Base-by-base conservation (phyloP, 371 early-diverging fungal genomes). In the Dinochytrium kinnereticum region DNA sequence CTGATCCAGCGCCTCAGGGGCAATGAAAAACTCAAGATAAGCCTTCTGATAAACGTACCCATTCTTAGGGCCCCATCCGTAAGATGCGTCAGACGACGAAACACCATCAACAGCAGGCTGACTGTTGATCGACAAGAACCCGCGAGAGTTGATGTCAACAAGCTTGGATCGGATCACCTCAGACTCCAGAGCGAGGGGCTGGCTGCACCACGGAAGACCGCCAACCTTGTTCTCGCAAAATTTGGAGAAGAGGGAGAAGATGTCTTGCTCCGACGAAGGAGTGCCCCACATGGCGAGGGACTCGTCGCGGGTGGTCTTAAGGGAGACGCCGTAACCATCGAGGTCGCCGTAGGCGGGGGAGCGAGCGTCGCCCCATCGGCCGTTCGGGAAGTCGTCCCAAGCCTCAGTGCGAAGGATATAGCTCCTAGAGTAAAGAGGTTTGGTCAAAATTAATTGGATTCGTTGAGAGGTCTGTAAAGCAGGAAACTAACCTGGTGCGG, bases 351-450 rank as follows among this genome's bases (percentile, higher is more conserved):
- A 98, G 13, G 97, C 95, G 30, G 84, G 85, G 5, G 97, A 97
- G 19, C 97, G 88, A 26, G 96, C 90, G 77, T 97, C 97, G 44
- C 98, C 98, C 98, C 98, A 98, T 59, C 98, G 92, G 44, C 98
- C 98, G 80, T 98, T 98, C 28, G 97, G 98, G 79, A 95, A 98
- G 76, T 97, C 98, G 84, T 98, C 98, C 98, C 98, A 98, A 28
- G 90, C 84, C 76, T 95, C 95, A 1, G 98, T 98, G 68, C 97
- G 92, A 66, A 90, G 82, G 72, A 97, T 91, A 84, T 98, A 97
- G 77, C 93, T 93, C 76, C 92, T n/a, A n/a, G n/a, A n/a, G n/a
- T 90, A 30, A n/a, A n/a, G n/a, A n/a, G n/a, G n/a, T n/a, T n/a
- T n/a, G n/a, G n/a, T n/a, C n/a, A n/a, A n/a, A n/a, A n/a, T n/a